Conservation (phyloP, 2,329 filamentous ascomycete genomes). For the Pseudogymnoascus sp. region DNA sequence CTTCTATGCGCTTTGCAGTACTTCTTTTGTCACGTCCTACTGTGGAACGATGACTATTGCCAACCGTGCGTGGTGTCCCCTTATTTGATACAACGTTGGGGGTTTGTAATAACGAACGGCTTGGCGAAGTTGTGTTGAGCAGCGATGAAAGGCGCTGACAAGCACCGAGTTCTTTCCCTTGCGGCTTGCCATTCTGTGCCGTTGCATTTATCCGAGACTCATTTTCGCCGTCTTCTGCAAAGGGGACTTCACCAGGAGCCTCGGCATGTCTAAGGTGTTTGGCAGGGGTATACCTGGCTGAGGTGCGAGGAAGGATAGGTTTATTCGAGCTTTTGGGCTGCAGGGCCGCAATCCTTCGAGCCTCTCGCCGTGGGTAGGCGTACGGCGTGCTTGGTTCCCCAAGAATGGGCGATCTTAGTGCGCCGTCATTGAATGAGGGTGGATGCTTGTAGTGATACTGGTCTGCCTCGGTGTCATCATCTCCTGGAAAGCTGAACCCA, state of each 20-base stretch:
- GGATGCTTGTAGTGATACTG: conserved; percentile 3
- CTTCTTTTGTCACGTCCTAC: neutral
- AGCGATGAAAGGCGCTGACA: neutral
- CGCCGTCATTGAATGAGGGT: neutral
- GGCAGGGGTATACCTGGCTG: conserved; percentile 7
- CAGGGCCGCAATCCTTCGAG: conserved; percentile 16
- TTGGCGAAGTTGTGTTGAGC: neutral
- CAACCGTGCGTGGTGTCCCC: neutral
- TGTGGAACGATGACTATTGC: neutral
- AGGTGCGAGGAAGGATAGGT: conserved; percentile 22
- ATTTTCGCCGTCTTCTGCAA: conserved; percentile 23
- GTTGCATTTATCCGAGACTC: neutral
- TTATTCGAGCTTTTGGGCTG: conserved; percentile 24
- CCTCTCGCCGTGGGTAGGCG: neutral
- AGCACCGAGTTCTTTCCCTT: neutral
- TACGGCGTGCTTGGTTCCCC: conserved; percentile 11
- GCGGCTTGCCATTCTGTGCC: neutral
- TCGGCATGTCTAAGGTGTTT: neutral
- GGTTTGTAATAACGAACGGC: neutral
- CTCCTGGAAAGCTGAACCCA: neutral
- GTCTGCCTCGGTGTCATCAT: neutral
- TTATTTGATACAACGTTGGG: neutral
- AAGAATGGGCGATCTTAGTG: neutral
- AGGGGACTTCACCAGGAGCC: neutral
- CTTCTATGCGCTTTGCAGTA: neutral